Evolutionary conservation across 2,329 filamentous ascomycete genomes (phyloP).

Genomic region (Phyllachora maydis): DNA sequence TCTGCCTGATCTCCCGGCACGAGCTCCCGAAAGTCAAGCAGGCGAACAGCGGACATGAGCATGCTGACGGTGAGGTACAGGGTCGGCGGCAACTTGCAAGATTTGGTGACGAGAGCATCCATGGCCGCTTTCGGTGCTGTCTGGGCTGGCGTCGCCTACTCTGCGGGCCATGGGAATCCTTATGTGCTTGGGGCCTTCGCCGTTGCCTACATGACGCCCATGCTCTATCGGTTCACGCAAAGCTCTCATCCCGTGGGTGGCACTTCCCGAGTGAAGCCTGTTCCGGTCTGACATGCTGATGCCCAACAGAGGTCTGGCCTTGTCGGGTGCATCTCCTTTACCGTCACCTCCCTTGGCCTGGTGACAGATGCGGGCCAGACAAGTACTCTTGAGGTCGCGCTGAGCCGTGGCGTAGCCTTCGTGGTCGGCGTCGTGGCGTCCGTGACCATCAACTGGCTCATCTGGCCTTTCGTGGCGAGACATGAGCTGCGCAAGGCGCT

Average conservation of each 20-base stretch:
- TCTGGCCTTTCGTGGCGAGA: slow-evolving; percentile 40
- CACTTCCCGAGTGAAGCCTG: accelerated
- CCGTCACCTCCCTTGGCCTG: slow-evolving; percentile 26
- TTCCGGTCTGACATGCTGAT: slow-evolving; percentile 1
- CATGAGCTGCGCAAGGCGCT: slow-evolving; percentile 34
- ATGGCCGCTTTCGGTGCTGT: slow-evolving; percentile 27
- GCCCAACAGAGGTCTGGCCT: slow-evolving; percentile 28
- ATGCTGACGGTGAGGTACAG: slow-evolving; percentile 8
- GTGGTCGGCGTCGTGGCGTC: slow-evolving; percentile 30
- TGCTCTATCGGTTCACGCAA: slow-evolving; percentile 33
- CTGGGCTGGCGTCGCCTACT: slow-evolving; percentile 31
- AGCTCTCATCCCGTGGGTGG: slow-evolving; percentile 26
- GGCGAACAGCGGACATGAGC: too few relatives aligned
- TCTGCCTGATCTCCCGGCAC: too few relatives aligned
- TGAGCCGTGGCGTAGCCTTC: slow-evolving; percentile 26
- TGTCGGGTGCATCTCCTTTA: slow-evolving; percentile 35
- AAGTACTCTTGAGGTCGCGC: slow-evolving; percentile 18
- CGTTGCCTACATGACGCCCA: slow-evolving; percentile 34
- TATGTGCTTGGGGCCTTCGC: slow-evolving; percentile 34
- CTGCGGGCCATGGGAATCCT: slow-evolving; percentile 27
- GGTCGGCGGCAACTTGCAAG: slow-evolving; percentile 35
- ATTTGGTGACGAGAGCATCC: slow-evolving; percentile 28
- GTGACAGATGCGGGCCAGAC: slow-evolving; percentile 10
- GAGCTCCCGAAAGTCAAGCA: too few relatives aligned
- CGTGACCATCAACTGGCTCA: slow-evolving; percentile 33